Percentiles rank a stretch among this genome's conserved stretches.
phyloP scores from a whole-genome alignment of 352 stramenopile species.

The Pythium chondricola region DNA sequence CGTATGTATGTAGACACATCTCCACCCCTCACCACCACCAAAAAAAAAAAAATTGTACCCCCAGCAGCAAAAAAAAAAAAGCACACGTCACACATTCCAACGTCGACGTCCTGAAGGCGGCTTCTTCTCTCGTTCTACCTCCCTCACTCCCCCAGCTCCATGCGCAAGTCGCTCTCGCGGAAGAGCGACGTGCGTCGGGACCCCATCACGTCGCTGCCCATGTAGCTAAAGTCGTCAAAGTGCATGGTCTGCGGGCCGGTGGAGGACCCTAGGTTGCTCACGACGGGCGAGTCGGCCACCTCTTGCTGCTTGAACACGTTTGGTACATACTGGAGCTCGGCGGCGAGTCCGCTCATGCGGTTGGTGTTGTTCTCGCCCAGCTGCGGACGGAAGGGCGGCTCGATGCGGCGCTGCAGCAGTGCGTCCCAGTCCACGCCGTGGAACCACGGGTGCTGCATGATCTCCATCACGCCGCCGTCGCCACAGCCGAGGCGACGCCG shows the following conservation, averaged over 20 bases:
- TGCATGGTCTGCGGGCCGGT: conserved; percentile 67
- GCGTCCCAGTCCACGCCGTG: conserved; percentile 71
- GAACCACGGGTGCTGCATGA: conserved; percentile 83
- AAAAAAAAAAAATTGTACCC: neutral
- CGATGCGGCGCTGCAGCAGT: conserved; percentile 50
- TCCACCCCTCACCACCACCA: conserved; percentile 1
- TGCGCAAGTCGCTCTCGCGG: conserved; percentile 78
- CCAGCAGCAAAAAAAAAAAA: neutral
- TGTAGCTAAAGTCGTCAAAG: conserved; percentile 86
- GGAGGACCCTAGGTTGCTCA: conserved; percentile 46
- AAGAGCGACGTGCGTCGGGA: conserved; percentile 78
- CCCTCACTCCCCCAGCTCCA: conserved; percentile 63
- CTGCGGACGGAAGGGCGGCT: conserved; percentile 67
- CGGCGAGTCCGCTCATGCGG: conserved; percentile 42
- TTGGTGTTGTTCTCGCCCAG: conserved; percentile 21
- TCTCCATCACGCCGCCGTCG: conserved; percentile 53
- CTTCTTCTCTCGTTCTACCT: neutral
- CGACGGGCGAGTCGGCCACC: conserved; percentile 71
- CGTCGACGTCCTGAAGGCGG: too few relatives aligned
- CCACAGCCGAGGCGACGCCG: conserved; percentile 56
- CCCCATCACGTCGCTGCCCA: conserved; percentile 82
- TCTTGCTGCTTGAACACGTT: conserved; percentile 81
- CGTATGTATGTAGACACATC: neutral
- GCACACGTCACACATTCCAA: too few relatives aligned
- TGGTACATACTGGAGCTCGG: conserved; percentile 72